Conservation (phyloP, 345 rosid genomes). For the Eucalyptus viminalis region DNA sequence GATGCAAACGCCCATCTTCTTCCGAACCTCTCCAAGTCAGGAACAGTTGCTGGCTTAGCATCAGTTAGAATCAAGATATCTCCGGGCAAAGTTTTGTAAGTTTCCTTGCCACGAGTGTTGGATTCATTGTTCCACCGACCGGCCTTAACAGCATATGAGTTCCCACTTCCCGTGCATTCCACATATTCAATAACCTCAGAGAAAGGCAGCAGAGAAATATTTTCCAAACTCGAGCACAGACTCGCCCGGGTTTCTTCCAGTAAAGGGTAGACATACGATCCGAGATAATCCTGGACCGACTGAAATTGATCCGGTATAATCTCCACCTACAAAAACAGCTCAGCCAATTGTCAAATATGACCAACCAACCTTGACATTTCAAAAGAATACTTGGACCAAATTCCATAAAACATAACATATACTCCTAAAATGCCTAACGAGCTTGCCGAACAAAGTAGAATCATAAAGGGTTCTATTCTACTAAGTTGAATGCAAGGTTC, state of each 20-base stretch:
- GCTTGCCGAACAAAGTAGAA: neutral
- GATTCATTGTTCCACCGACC: slow-evolving; percentile 21
- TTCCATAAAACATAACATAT: neutral
- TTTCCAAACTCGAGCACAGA: slow-evolving; percentile 10
- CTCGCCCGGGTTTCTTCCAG: slow-evolving; percentile 31
- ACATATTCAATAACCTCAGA: neutral
- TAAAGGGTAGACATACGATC: slow-evolving; percentile 14
- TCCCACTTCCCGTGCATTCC: neutral
- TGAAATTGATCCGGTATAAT: slow-evolving; percentile 19
- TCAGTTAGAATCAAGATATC: slow-evolving; percentile 22
- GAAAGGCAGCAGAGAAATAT: slow-evolving; percentile 13
- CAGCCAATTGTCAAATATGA: neutral
- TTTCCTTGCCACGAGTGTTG: slow-evolving; percentile 4
- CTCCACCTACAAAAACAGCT: slow-evolving; percentile 7
- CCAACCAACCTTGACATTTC: neutral
- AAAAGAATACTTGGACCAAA: neutral
- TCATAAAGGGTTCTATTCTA: neutral
- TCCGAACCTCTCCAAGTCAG: slow-evolving; percentile 17
- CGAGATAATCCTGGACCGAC: slow-evolving; percentile 7
- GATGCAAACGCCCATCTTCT: slow-evolving; percentile 11
- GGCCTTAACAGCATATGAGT: slow-evolving; percentile 1
- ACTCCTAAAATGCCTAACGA: neutral
- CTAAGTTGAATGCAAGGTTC: neutral
- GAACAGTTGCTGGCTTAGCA: slow-evolving; percentile 12
- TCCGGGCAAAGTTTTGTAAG: slow-evolving; percentile 26